Percentiles rank a stretch among this genome's conserved stretches.
Conservation (phyloP, 345 rosid species). For the Kandelia obovata region DNA sequence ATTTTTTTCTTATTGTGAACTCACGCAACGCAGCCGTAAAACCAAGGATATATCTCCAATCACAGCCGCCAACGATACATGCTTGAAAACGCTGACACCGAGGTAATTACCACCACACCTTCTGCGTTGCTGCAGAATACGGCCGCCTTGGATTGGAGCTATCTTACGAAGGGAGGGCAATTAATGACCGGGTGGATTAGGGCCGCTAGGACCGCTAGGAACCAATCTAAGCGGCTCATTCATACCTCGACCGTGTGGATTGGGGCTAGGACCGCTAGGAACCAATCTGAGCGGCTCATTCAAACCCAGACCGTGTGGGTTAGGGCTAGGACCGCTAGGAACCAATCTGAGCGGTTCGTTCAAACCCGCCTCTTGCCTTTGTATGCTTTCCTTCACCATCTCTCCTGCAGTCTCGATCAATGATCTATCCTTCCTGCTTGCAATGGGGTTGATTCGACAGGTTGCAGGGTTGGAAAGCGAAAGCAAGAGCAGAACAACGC, state of each 20-base stretch:
- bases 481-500: conserved; percentile 31
- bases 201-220: conserved; percentile 26
- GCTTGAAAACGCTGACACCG: too few species aligned
- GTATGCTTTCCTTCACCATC: conserved; percentile 36
- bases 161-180: too few species aligned
- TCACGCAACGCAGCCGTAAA: too few species aligned
- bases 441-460: conserved; percentile 22
- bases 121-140: too few species aligned
- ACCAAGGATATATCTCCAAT: too few species aligned
- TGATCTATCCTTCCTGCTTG: conserved; percentile 18
- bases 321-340: too few species aligned
- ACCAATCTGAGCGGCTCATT: conserved; percentile 40
- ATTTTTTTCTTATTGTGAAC: too few species aligned
- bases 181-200: conserved; percentile 65
- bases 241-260: too few species aligned
- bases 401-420: conserved; percentile 36
- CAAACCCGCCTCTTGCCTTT: conserved; percentile 23
- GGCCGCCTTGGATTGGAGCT: too few species aligned
- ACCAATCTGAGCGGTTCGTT: too few species aligned
- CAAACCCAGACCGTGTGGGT: not conserved
- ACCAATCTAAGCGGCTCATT: too few species aligned
- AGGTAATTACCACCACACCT: not conserved
- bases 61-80: too few species aligned
- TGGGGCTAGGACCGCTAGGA: conserved; percentile 35
- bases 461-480: conserved; percentile 28